Evolutionary conservation across 148 eudicot genomes (phyloP).

Genomic region (Vaccinium darrowii): DNA sequence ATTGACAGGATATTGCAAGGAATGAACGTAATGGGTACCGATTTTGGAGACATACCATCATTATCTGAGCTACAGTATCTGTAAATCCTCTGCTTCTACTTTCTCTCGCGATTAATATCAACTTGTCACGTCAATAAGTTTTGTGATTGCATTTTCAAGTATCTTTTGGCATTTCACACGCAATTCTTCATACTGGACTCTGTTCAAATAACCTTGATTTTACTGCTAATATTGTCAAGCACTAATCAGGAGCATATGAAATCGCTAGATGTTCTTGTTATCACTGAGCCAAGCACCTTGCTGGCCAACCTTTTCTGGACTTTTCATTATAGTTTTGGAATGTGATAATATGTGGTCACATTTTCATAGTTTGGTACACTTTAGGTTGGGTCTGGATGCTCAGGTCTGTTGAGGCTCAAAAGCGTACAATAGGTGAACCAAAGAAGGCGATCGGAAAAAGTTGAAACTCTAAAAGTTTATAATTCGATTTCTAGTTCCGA

Average conservation of each 20-base stretch:
- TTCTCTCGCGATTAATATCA: background rate
- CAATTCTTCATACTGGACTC: background rate
- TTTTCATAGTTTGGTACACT: background rate
- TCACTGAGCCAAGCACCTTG: background rate
- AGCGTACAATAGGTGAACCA: background rate
- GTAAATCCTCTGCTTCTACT: background rate
- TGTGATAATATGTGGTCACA: background rate
- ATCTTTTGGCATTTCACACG: background rate
- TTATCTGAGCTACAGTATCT: background rate
- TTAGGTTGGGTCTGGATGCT: background rate
- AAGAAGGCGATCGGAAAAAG: background rate
- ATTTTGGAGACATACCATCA: slow-evolving; percentile 5
- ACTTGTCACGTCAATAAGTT: background rate
- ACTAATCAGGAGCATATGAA: background rate
- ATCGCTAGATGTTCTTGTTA: background rate
- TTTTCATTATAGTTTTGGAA: background rate
- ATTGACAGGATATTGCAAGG: slow-evolving; percentile 8
- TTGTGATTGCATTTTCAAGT: background rate
- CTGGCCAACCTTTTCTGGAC: background rate
- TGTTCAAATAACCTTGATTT: background rate
- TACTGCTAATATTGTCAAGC: background rate
- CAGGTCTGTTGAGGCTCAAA: background rate
- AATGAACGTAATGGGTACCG: background rate
- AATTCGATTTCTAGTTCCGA: background rate
- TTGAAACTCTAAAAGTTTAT: background rate